Percentiles rank a stretch among this genome's conserved stretches.
Evolutionary conservation across 352 stramenopile species (phyloP).

Genomic region (Phytophthora brassicae): DNA sequence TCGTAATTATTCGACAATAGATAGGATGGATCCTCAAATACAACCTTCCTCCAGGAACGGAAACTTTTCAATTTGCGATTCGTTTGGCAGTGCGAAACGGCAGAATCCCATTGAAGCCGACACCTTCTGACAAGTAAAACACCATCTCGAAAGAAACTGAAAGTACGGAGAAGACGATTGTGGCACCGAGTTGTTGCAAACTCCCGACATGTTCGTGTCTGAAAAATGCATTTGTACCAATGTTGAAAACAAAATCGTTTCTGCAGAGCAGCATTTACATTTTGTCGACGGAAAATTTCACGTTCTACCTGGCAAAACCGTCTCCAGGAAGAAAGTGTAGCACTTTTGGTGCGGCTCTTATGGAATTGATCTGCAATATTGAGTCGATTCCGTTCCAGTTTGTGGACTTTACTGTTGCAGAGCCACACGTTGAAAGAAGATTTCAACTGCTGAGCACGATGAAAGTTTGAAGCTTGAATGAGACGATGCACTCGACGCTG

Average conservation of each 20-base stretch:
- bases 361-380: conserved; percentile 13
- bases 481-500: too few species aligned
- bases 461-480: too few species aligned
- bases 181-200: conserved; percentile 7
- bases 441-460: conserved; percentile 3
- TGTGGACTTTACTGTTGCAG: background rate
- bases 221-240: conserved; percentile 17
- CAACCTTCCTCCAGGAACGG: conserved; percentile 15
- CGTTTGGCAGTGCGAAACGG: conserved; percentile 9
- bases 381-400: conserved; percentile 7
- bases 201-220: conserved; percentile 13
- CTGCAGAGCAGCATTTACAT: background rate
- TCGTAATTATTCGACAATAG: conserved; percentile 11
- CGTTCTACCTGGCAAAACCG: conserved; percentile 12
- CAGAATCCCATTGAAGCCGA: background rate
- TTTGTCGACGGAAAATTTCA: conserved; percentile 18
- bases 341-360: conserved; percentile 1
- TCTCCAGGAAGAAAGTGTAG: conserved; percentile 14
- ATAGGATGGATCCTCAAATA: conserved; percentile 19
- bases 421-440: conserved; percentile 10
- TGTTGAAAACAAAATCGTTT: conserved; percentile 12
- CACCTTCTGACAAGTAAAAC: background rate
- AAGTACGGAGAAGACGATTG: conserved; percentile 2
- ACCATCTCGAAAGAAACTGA: conserved; percentile 10
- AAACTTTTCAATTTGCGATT: background rate